Percentiles rank a stretch among this genome's conserved stretches.
Evolutionary conservation across 2,329 filamentous ascomycete genomes (phyloP).

Genomic region (Ascochyta lentis): DNA sequence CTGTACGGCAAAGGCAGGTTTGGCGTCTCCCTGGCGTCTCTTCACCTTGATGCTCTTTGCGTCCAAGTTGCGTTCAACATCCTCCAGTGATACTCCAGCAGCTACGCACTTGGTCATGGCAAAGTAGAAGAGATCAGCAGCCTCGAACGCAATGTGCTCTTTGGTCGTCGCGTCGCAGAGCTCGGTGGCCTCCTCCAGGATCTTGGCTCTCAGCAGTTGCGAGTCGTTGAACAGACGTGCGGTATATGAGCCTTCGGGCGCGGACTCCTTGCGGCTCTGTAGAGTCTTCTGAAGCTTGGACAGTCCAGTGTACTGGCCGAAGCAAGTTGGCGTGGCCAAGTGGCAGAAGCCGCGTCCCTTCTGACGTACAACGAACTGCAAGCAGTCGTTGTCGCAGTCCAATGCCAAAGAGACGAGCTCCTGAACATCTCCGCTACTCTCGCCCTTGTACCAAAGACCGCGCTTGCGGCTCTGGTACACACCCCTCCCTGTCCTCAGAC

Average conservation of each 20-base stretch:
- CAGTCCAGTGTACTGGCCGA: constrained; percentile 82
- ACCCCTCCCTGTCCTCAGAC: constrained; percentile 78
- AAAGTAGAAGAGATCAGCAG: constrained; percentile 95
- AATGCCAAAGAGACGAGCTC: constrained; percentile 83
- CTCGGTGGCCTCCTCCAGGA: constrained; percentile 98
- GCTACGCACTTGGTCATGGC: constrained; percentile 87
- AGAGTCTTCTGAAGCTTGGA: constrained; percentile 87
- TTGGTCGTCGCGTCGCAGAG: constrained; percentile 84
- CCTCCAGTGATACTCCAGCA: constrained; percentile 82
- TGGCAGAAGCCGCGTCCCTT: constrained; percentile 93
- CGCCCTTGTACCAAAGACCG: constrained; percentile 95
- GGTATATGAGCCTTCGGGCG: constrained; percentile 91
- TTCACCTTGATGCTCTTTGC: constrained; percentile 96
- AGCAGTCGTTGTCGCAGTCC: constrained; percentile 92
- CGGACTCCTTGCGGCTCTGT: constrained; percentile 78
- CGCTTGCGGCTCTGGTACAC: constrained; percentile 97
- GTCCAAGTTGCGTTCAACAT: constrained; percentile 91
- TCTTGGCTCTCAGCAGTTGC: constrained; percentile 89
- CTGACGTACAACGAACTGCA: constrained; percentile 89
- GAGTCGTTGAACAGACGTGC: constrained; percentile 90
- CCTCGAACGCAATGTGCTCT: constrained; percentile 89
- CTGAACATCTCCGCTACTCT: constrained; percentile 92
- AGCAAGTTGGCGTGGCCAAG: constrained; percentile 89
- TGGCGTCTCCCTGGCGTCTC: constrained; percentile 89
- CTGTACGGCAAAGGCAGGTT: constrained; percentile 89